These are phyloP conservation scores for barley (Hordeum vulgare) DNA, from an alignment of 176 grass and related monocot species.

Conservation along the genomic window MorexV3_pseudomolecules_assembly NC_058521.1:304408572-304409071, in stretches of 20 bases:
- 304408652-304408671: background rate
- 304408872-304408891: background rate
- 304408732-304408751: background rate
- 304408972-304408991: too few relatives aligned
- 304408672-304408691: background rate
- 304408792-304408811: background rate
- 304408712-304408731: background rate
- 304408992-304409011: too few relatives aligned
- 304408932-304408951: background rate
- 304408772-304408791: background rate
- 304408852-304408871: background rate
- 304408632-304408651: background rate
- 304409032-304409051: too few relatives aligned
- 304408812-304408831: background rate
- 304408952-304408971: background rate
- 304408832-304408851: background rate
- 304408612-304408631: background rate
- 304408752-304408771: background rate
- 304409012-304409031: too few relatives aligned
- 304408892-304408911: background rate
- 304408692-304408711: background rate
- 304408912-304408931: background rate
- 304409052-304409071: too few relatives aligned
- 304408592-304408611: background rate
- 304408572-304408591: slow-evolving; percentile 39